Percentiles rank a stretch among this genome's conserved stretches.
Evolutionary conservation across 805 yeast species (phyloP).

Genomic region (Lipomyces chichibuensis): DNA sequence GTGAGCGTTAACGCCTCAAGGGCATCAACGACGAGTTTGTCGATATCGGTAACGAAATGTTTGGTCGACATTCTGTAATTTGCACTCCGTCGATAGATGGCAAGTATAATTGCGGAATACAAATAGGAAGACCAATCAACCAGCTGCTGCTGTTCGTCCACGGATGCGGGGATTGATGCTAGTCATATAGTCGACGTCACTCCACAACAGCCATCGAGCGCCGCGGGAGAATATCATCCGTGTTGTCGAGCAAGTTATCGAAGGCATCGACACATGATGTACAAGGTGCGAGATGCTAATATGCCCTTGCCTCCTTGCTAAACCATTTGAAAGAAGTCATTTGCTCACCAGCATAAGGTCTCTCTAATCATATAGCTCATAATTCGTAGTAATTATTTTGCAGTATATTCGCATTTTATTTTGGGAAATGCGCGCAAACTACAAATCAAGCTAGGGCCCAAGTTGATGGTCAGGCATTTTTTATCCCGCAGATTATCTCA

Average conservation of each 20-base stretch:
- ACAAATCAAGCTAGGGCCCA: no score
- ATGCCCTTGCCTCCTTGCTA: no score
- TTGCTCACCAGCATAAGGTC: no score
- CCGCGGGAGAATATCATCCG: no score
- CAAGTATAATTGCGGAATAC: background rate
- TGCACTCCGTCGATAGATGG: background rate
- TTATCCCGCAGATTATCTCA: no score
- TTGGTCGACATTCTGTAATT: constrained; percentile 38
- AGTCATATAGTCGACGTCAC: background rate
- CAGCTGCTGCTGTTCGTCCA: background rate
- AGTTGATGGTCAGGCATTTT: no score
- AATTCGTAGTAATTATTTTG: no score
- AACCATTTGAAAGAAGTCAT: no score
- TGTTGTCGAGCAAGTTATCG: background rate
- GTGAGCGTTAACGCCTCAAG: constrained; percentile 57
- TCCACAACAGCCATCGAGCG: background rate
- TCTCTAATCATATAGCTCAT: no score
- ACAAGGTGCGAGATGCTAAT: no score
- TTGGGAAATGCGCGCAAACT: no score
- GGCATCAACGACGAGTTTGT: constrained; percentile 46
- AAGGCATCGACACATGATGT: background rate
- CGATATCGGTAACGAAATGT: constrained; percentile 43
- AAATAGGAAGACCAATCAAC: background rate
- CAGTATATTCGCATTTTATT: no score
- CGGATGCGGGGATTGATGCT: background rate